A percentile compares a stretch with the other conserved stretches of the same genome.
Conservation (phyloP, 345 rosid species). For the Eucalyptus tenuipes region DNA sequence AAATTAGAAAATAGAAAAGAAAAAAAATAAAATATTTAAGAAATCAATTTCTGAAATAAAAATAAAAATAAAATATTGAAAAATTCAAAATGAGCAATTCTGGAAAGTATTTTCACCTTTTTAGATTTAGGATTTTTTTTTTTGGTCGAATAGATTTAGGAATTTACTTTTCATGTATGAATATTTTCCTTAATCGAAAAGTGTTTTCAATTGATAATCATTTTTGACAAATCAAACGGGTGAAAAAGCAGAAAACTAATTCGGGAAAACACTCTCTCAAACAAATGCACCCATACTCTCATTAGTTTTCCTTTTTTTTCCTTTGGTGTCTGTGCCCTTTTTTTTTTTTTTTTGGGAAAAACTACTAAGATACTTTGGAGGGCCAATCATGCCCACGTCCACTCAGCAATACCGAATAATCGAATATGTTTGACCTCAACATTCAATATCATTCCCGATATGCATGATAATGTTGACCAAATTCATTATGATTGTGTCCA, state of each 20-base stretch:
- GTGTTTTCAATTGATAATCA: too few relatives aligned
- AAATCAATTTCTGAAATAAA: too few relatives aligned
- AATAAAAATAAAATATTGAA: too few relatives aligned
- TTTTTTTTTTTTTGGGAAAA: not conserved
- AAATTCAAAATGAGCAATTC: too few relatives aligned
- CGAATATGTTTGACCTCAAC: not conserved
- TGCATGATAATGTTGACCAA: not conserved
- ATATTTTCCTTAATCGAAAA: too few relatives aligned
- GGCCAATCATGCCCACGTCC: not conserved
- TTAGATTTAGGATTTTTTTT: too few relatives aligned
- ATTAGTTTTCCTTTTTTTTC: not conserved
- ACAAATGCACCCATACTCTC: not conserved
- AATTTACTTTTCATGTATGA: too few relatives aligned
- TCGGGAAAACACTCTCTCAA: too few relatives aligned
- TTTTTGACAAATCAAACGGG: too few relatives aligned
- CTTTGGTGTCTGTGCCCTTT: rapidly evolving
- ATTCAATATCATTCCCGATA: not conserved
- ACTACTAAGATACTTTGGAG: not conserved
- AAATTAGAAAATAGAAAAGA: rapidly evolving
- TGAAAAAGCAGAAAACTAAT: too few relatives aligned
- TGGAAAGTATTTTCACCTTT: too few relatives aligned
- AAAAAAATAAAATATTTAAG: rapidly evolving
- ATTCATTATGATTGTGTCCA: not conserved
- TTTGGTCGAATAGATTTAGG: too few relatives aligned
- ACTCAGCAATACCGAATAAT: not conserved